Evolutionary conservation across 1,139 yeast species (phyloP).

Genomic region (Suhomyces terraborum): DNA sequence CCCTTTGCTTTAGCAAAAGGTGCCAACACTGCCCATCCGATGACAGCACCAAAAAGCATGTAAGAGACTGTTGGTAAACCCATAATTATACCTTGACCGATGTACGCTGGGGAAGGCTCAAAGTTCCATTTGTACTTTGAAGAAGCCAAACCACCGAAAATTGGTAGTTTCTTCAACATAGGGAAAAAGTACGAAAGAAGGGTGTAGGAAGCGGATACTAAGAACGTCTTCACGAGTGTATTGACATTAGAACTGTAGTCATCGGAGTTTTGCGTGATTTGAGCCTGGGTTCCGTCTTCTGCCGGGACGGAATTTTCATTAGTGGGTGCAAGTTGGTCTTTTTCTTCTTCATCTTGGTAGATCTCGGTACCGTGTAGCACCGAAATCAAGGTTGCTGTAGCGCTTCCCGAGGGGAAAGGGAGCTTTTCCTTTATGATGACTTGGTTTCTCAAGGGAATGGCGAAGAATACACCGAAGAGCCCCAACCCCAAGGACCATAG

Average conservation of each 20-base stretch:
- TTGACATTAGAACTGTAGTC: constrained; percentile 45
- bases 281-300: not conserved
- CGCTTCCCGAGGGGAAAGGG: constrained; percentile 93
- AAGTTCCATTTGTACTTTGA: constrained; percentile 76
- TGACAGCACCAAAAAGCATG: constrained; percentile 84
- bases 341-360: constrained; percentile 27
- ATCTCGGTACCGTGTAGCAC: constrained; percentile 76
- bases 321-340: not conserved
- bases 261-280: constrained; percentile 11
- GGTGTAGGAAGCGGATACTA: constrained; percentile 72
- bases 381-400: constrained; percentile 90
- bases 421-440: constrained; percentile 82
- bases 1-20: constrained; percentile 69
- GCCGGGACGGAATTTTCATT: not conserved
- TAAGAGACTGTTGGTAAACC: constrained; percentile 89
- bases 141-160: constrained; percentile 72
- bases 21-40: constrained; percentile 91
- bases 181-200: constrained; percentile 74
- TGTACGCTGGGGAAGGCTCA: constrained; percentile 95
- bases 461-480: constrained; percentile 93
- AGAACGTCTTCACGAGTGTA: constrained; percentile 61
- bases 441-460: constrained; percentile 82
- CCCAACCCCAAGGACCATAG: constrained; percentile 87
- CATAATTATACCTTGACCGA: constrained; percentile 98
- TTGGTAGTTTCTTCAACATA: constrained; percentile 62